Evolutionary conservation across 2,329 filamentous ascomycete species (phyloP), one percentile per base, ranked within the genome.

Genomic region (Aspergillus ruber): DNA sequence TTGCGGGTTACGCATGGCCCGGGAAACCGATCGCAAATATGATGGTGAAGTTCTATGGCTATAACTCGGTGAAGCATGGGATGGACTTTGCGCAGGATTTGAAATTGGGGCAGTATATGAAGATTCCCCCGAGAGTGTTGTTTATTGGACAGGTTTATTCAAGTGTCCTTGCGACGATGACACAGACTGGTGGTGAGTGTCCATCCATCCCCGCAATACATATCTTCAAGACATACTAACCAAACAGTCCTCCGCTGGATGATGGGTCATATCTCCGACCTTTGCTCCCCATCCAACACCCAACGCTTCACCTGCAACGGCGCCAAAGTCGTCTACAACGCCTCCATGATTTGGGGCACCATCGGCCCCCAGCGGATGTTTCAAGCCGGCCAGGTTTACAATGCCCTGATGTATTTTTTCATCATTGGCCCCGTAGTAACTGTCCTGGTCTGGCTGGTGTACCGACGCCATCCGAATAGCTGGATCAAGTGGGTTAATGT

Each of bases 11-110:
- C 35, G 61, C 60, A 1, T 62, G 60, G 56, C 63, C 63, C 0
- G 63, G 63, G 2, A 61, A 59, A 42, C 59, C 63, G 2, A 60
- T 74, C n/a, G 63, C 63, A 10, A 65, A 63, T 47, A 63, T 64
- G 52, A 65, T 65, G 57, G 60, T 66, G 32, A 66, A 66, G 43
- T 59, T 52, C 15, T 66, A 65, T 33, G 63, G 63, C 1, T 66
- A 66, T 50, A 65, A 63, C 32, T 58, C 62, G 5, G 56, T 64
- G n/a, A 64, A 63, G 45, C 62, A 64, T 10, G 62, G 60, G 1
- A 59, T 64, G 56, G 60, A 62, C 46, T 65, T 65, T 45, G 59
- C 62, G 1, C 57, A 63, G 29, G 63, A 65, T 35, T 45, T 65
- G 36, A 65, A 65, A 43, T 50, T 65, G 7, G 63, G 61, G 2